These are phyloP conservation scores for Neurospora sp. DNA, from an alignment of 495 filamentous ascomycete genomes.

Conservation along the genomic window DNA sequence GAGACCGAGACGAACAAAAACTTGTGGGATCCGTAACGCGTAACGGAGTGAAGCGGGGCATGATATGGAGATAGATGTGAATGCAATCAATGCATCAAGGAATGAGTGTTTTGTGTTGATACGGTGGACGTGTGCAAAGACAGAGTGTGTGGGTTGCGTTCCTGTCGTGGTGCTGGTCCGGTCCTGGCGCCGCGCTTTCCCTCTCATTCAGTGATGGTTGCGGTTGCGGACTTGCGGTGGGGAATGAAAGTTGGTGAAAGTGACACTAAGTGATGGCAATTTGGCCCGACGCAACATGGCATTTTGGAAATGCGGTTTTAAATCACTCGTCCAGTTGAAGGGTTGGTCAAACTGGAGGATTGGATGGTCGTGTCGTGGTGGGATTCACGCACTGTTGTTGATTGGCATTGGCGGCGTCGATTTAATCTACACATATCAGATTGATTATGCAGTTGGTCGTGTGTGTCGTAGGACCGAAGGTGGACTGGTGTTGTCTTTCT, in stretches of 20 bases:
- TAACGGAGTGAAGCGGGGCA: not conserved
- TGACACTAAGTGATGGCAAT: not conserved
- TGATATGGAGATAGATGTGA: not conserved
- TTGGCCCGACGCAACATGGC: not conserved
- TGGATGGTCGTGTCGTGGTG: not conserved
- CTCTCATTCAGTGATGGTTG: not conserved
- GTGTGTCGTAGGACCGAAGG: not conserved
- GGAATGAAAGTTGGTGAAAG: not conserved
- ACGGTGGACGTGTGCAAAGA: not conserved
- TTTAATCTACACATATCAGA: not conserved
- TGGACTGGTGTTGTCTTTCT: not conserved
- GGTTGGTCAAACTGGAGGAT: not conserved
- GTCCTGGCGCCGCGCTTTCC: not conserved
- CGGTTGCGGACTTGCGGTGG: not conserved
- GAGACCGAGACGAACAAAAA: not conserved
- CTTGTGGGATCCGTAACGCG: not conserved
- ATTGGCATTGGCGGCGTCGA: not conserved
- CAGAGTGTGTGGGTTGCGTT: not conserved
- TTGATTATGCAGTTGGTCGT: not conserved
- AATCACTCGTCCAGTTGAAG: not conserved
- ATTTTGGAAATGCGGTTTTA: slow-evolving; percentile 2
- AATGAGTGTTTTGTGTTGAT: not conserved
- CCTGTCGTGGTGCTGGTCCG: not conserved
- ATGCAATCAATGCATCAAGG: not conserved
- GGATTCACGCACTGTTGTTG: not conserved